These are phyloP conservation scores for Catharanthus roseus DNA, from an alignment of 257 asterid genomes.

Conservation along the genomic window DNA sequence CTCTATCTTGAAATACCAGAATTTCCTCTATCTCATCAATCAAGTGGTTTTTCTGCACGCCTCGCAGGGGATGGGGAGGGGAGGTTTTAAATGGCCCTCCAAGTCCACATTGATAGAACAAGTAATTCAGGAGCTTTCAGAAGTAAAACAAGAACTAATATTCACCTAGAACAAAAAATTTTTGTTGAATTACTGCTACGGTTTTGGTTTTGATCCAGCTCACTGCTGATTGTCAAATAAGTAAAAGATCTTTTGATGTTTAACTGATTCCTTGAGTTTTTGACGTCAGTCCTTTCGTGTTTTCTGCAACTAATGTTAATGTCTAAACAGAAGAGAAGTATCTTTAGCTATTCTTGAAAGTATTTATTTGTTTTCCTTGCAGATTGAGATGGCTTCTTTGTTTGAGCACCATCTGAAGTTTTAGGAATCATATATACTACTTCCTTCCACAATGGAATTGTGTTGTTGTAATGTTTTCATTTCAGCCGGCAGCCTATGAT, in stretches of 20 bases:
- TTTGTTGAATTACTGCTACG: neutral
- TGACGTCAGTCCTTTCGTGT: neutral
- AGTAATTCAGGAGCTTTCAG: neutral
- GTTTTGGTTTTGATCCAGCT: neutral
- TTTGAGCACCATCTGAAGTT: constrained; percentile 77
- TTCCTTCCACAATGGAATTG: neutral
- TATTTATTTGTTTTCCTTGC: constrained; percentile 19
- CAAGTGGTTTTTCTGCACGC: neutral
- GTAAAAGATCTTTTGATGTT: neutral
- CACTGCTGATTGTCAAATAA: neutral
- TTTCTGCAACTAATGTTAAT: neutral
- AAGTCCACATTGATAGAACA: neutral
- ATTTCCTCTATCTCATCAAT: neutral
- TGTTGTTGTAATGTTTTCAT: neutral
- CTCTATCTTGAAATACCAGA: neutral
- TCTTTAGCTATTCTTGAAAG: neutral
- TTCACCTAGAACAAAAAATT: neutral
- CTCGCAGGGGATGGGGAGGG: no score
- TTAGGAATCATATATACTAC: neutral
- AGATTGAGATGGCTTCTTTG: constrained; percentile 95
- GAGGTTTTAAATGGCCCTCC: no score
- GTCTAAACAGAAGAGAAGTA: neutral
- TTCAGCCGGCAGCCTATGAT: neutral
- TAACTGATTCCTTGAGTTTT: neutral
- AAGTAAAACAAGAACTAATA: neutral